Percentiles rank a stretch among this genome's conserved stretches.
Evolutionary conservation across 352 stramenopile genomes (phyloP).

Genomic region (Phytopythium boreale): DNA sequence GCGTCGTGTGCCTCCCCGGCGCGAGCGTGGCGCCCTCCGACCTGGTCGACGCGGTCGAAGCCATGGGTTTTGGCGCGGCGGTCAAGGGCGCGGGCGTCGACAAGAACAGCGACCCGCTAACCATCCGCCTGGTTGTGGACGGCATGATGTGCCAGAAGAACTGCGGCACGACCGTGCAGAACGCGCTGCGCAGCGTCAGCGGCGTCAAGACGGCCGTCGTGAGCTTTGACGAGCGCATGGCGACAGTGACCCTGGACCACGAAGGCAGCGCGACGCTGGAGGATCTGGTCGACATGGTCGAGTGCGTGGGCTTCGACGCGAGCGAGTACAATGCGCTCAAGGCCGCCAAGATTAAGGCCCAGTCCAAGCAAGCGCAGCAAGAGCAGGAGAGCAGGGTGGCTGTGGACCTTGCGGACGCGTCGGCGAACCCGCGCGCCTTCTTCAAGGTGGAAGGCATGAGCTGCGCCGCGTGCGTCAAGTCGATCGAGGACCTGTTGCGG

Average conservation of each 20-base stretch:
- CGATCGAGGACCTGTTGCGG: slow-evolving; percentile 76
- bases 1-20: slow-evolving; percentile 44
- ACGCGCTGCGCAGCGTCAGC: slow-evolving; percentile 74
- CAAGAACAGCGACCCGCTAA: slow-evolving; percentile 24
- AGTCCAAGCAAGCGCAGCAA: slow-evolving; percentile 34
- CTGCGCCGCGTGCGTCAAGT: slow-evolving; percentile 84
- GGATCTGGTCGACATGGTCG: slow-evolving; percentile 72
- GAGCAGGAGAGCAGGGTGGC: slow-evolving; percentile 14
- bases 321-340: slow-evolving; percentile 51
- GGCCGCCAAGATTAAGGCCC: slow-evolving; percentile 47
- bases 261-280: slow-evolving; percentile 49
- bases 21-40: slow-evolving; percentile 34
- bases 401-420: slow-evolving; percentile 29
- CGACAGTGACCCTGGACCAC: slow-evolving; percentile 48
- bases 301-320: slow-evolving; percentile 69
- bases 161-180: slow-evolving; percentile 89
- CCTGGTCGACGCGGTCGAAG: slow-evolving; percentile 74
- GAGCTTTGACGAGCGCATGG: slow-evolving; percentile 67
- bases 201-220: slow-evolving; percentile 72
- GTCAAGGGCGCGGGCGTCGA: slow-evolving; percentile 19
- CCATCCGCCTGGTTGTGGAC: slow-evolving; percentile 78
- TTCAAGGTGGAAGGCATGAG: slow-evolving; percentile 87
- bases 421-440: slow-evolving; percentile 59
- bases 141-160: slow-evolving; percentile 96
- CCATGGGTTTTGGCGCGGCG: slow-evolving; percentile 69